Percentiles rank a stretch among this genome's conserved stretches.
phyloP scores from a whole-genome alignment of 208 protist genomes.

The Porcisia deanei region DNA sequence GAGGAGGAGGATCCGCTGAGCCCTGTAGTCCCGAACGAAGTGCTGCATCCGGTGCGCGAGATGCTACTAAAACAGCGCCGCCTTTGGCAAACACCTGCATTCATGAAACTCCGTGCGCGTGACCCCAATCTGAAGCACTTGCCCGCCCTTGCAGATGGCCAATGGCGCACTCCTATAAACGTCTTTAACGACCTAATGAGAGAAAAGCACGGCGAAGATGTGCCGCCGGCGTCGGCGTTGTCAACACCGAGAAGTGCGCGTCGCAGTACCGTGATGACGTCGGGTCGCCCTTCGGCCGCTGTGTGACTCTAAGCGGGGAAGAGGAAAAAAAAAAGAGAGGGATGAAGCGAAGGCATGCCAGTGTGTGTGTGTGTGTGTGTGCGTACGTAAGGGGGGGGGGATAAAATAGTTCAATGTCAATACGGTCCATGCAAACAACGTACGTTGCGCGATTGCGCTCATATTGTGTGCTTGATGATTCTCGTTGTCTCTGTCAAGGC shows the following conservation, averaged over 20 bases:
- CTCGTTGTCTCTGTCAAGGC: too few relatives aligned
- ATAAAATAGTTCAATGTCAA: not conserved
- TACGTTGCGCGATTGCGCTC: too few relatives aligned
- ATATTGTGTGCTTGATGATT: too few relatives aligned
- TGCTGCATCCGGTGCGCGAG: conserved; percentile 57
- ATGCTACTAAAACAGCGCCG: conserved; percentile 46
- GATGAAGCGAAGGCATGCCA: not conserved
- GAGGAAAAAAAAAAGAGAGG: not conserved
- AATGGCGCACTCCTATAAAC: conserved; percentile 72
- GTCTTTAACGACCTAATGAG: conserved; percentile 80
- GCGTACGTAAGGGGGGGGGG: not conserved
- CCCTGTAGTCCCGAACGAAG: conserved; percentile 52
- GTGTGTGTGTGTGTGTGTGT: not conserved
- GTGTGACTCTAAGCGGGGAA: conserved; percentile 37
- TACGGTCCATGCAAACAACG: too few relatives aligned
- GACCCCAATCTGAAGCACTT: conserved; percentile 55
- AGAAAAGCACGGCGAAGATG: conserved; percentile 52
- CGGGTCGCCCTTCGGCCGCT: conserved; percentile 37
- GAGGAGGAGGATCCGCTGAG: conserved; percentile 81
- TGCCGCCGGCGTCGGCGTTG: conserved; percentile 16
- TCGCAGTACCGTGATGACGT: conserved; percentile 18
- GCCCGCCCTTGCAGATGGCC: conserved; percentile 58
- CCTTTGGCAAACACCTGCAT: conserved; percentile 42
- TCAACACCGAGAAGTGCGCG: conserved; percentile 21
- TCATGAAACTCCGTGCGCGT: conserved; percentile 43